These are phyloP conservation scores for Leccinum olivaceopallidum DNA, from an alignment of 768 basidiomycete genomes.

Conservation along the genomic window DNA sequence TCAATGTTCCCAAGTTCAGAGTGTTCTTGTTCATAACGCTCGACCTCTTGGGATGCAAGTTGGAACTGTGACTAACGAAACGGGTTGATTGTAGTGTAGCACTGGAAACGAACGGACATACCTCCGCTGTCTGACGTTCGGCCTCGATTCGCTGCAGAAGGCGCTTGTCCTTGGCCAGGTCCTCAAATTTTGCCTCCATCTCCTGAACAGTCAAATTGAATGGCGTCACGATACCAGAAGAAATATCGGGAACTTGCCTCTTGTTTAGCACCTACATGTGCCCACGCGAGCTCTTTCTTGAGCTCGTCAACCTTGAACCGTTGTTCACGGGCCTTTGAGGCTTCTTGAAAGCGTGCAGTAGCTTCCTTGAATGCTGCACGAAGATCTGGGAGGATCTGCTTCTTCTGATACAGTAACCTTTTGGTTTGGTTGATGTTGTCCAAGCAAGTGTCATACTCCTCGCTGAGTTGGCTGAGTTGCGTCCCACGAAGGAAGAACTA, in stretches of 20 bases:
- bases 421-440: slow-evolving; percentile 71
- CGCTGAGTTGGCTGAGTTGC: slow-evolving; percentile 81
- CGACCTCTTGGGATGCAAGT: slow-evolving; percentile 38
- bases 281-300: slow-evolving; percentile 86
- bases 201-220: slow-evolving; percentile 35
- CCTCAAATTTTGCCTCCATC: slow-evolving; percentile 42
- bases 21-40: slow-evolving; percentile 40
- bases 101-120: slow-evolving; percentile 16
- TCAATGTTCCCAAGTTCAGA: slow-evolving; percentile 47
- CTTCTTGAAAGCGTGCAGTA: slow-evolving; percentile 63
- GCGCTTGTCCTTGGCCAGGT: slow-evolving; percentile 39
- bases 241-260: slow-evolving; percentile 41
- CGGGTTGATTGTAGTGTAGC: not conserved
- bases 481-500: slow-evolving; percentile 97
- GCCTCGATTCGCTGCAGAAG: slow-evolving; percentile 42
- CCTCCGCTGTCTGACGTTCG: slow-evolving; percentile 41
- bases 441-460: slow-evolving; percentile 80
- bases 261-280: slow-evolving; percentile 74
- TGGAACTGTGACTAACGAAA: slow-evolving; percentile 33
- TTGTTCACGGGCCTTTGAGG: slow-evolving; percentile 70
- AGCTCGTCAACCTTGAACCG: slow-evolving; percentile 66
- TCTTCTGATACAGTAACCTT: slow-evolving; percentile 67
- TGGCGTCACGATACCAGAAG: not conserved
- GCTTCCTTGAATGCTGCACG: slow-evolving; percentile 58
- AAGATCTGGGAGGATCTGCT: slow-evolving; percentile 78